These are phyloP conservation scores for Mycena sp. DNA, from an alignment of 1,284 basidiomycete genomes.

Conservation along the genomic window DNA sequence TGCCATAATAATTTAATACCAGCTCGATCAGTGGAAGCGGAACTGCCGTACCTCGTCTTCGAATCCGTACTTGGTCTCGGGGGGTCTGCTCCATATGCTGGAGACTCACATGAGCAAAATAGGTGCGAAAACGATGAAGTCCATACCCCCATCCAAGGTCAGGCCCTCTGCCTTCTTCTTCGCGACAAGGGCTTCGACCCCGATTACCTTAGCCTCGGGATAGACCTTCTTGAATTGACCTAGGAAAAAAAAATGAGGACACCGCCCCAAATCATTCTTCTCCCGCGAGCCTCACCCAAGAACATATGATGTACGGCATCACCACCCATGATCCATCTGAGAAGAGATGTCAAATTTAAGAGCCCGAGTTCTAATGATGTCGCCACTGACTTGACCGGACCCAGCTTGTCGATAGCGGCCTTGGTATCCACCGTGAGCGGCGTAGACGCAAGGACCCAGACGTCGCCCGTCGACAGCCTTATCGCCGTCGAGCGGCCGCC, in stretches of 20 bases:
- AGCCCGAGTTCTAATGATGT: not conserved
- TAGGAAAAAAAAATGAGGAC: conserved; percentile 33
- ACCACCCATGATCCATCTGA: conserved; percentile 72
- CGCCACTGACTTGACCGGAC: conserved; percentile 73
- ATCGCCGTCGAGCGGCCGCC: conserved; percentile 89
- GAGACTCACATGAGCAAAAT: not conserved
- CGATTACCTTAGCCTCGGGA: conserved; percentile 80
- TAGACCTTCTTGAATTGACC: conserved; percentile 80
- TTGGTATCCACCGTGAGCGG: conserved; percentile 81
- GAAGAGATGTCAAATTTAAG: not conserved
- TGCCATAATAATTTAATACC: conserved; percentile 15
- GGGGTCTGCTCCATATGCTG: conserved; percentile 16
- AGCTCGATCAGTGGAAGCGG: conserved; percentile 36
- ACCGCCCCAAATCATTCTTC: not conserved
- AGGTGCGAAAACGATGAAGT: not conserved
- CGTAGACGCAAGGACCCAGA: conserved; percentile 90
- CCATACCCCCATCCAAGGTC: conserved; percentile 59
- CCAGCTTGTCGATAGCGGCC: conserved; percentile 74
- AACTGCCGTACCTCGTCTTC: conserved; percentile 71
- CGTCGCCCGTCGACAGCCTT: conserved; percentile 71
- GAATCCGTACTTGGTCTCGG: conserved; percentile 76
- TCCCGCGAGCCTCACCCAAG: conserved; percentile 53
- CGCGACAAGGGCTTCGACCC: conserved; percentile 63
- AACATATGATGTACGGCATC: conserved; percentile 74
- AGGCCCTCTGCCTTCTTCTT: conserved; percentile 46